Percentiles rank a stretch among this genome's conserved stretches.
phyloP scores from a whole-genome alignment of 2,329 filamentous ascomycete species.

The Nakataea oryzae region DNA sequence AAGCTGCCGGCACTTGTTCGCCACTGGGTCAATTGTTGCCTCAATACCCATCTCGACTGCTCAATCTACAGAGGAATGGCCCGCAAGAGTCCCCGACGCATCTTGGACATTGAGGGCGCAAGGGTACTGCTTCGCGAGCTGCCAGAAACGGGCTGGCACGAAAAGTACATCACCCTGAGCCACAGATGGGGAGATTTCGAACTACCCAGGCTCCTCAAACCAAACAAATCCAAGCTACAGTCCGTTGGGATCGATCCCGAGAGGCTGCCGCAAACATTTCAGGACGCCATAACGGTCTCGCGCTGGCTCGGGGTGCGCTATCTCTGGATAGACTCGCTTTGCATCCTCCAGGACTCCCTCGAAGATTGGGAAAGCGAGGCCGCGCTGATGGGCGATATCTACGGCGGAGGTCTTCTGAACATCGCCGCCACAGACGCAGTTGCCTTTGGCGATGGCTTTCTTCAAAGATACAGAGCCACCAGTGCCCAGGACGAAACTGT shows the following conservation, averaged over 20 bases:
- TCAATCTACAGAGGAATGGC: too few relatives aligned
- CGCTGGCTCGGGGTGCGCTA: neutral
- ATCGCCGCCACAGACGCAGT: neutral
- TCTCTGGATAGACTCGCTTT: constrained; percentile 1
- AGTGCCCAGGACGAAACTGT: too few relatives aligned
- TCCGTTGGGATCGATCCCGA: neutral
- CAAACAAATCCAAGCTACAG: neutral
- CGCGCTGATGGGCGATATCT: neutral
- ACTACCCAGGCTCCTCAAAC: neutral
- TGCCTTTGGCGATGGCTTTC: too few relatives aligned
- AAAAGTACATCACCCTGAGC: constrained; percentile 1
- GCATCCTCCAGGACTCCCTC: neutral
- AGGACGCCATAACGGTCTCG: neutral
- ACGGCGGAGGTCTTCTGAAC: neutral
- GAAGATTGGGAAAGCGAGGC: neutral
- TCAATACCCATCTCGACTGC: too few relatives aligned
- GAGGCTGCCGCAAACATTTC: neutral
- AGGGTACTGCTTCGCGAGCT: too few relatives aligned
- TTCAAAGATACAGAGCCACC: too few relatives aligned
- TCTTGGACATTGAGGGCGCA: too few relatives aligned
- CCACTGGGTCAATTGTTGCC: too few relatives aligned
- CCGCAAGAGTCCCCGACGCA: too few relatives aligned
- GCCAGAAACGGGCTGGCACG: too few relatives aligned
- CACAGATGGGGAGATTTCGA: constrained; percentile 2
- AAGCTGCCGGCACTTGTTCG: too few relatives aligned